phyloP scores from a whole-genome alignment of 331 rosid species.

The Malus hybrid region DNA sequence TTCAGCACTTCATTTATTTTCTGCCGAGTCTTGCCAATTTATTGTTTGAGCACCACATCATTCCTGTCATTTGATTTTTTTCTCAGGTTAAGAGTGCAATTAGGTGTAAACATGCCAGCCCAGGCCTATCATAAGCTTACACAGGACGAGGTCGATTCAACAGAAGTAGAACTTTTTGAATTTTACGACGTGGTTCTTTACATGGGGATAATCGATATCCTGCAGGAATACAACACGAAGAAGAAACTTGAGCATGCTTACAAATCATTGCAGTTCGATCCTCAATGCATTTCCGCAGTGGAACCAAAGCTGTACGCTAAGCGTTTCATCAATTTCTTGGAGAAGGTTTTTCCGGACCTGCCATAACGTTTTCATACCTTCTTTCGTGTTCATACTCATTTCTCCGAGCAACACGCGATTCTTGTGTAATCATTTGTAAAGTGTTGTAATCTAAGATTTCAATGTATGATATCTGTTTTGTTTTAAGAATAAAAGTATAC shows the following conservation, averaged over 20 bases:
- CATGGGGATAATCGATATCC: slow-evolving; percentile 78
- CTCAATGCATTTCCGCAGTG: slow-evolving; percentile 54
- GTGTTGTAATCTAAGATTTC: neutral
- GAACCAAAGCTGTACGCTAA: slow-evolving; percentile 55
- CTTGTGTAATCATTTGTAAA: neutral
- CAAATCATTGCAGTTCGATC: slow-evolving; percentile 45
- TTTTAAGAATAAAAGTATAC: no score
- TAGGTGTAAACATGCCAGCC: slow-evolving; percentile 95
- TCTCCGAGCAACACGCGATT: no score
- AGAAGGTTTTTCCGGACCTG: slow-evolving; percentile 42
- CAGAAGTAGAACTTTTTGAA: slow-evolving; percentile 55
- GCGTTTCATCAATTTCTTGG: slow-evolving; percentile 62
- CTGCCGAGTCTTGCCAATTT: no score
- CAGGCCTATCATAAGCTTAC: slow-evolving; percentile 39
- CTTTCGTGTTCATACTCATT: neutral
- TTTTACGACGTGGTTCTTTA: slow-evolving; percentile 71
- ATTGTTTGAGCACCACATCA: neutral
- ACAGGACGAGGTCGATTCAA: slow-evolving; percentile 24
- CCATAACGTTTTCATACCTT: slow-evolving; percentile 16
- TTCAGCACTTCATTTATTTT: neutral
- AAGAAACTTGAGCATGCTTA: slow-evolving; percentile 63
- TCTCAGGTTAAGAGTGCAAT: slow-evolving; percentile 69
- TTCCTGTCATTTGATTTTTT: neutral
- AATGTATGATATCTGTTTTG: neutral
- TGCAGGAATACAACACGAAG: slow-evolving; percentile 57